phyloP scores from a whole-genome alignment of 495 filamentous ascomycete genomes.

The Penicilliopsis zonata region DNA sequence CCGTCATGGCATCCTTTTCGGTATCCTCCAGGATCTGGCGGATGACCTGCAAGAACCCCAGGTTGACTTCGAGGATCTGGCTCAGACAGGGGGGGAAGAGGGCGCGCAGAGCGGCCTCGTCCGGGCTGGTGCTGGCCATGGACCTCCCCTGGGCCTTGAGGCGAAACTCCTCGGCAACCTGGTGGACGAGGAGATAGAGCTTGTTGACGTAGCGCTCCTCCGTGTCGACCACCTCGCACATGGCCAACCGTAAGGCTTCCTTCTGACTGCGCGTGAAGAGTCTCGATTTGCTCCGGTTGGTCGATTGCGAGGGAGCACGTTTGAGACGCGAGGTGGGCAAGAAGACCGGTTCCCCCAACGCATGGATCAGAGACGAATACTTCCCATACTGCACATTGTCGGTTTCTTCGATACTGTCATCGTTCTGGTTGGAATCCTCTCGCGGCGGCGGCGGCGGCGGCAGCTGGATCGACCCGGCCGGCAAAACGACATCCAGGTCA shows the following conservation, averaged over 20 bases:
- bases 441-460: constrained; percentile 11
- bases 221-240: constrained; percentile 86
- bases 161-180: constrained; percentile 61
- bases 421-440: constrained; percentile 34
- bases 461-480: constrained; percentile 54
- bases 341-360: constrained; percentile 74
- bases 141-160: constrained; percentile 46
- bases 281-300: constrained; percentile 57
- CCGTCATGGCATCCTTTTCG: constrained; percentile 62
- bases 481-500: constrained; percentile 80
- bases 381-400: constrained; percentile 56
- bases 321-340: constrained; percentile 78
- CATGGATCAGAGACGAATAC: constrained; percentile 60
- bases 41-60: constrained; percentile 63
- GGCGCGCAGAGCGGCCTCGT: constrained; percentile 54
- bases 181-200: constrained; percentile 65
- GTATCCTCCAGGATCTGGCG: constrained; percentile 68
- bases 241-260: constrained; percentile 69
- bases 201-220: constrained; percentile 89
- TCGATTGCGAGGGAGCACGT: constrained; percentile 77
- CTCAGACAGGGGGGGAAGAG: constrained; percentile 74
- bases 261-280: constrained; percentile 72
- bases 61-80: constrained; percentile 66
- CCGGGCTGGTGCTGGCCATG: constrained; percentile 56
- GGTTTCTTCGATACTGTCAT: constrained; percentile 45